Conservation (phyloP, 306 rosid genomes). For the Comarum palustre region DNA sequence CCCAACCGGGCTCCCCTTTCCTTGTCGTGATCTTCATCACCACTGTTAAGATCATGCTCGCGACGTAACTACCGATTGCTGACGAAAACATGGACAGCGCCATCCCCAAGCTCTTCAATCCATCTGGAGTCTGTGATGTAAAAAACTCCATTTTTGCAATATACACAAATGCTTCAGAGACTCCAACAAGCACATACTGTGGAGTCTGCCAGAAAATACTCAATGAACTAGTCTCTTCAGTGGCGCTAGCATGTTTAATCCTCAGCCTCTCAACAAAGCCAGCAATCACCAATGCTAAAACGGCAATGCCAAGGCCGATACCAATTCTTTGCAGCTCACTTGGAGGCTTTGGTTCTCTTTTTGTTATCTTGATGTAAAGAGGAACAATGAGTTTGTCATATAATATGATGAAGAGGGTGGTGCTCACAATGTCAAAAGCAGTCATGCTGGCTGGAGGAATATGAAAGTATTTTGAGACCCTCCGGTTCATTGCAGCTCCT, state of each 20-base stretch:
- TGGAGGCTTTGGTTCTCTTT: conserved; percentile 39
- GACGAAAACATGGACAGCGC: conserved; percentile 53
- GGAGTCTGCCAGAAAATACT: conserved; percentile 67
- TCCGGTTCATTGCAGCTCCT: conserved; percentile 53
- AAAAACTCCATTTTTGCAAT: conserved; percentile 64
- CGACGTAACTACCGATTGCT: conserved; percentile 54
- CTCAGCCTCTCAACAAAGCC: conserved; percentile 47
- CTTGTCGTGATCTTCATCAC: conserved; percentile 44
- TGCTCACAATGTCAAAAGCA: conserved; percentile 52
- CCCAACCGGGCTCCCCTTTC: conserved; percentile 50
- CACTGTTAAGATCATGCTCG: conserved; percentile 42
- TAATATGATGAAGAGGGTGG: conserved; percentile 43
- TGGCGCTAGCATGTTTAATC: conserved; percentile 21
- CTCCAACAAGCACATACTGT: conserved; percentile 52
- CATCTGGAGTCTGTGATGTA: conserved; percentile 47
- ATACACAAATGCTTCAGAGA: conserved; percentile 48
- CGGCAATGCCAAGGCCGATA: conserved; percentile 41
- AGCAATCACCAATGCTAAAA: conserved; percentile 43
- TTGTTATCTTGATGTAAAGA: conserved; percentile 29
- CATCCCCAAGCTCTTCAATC: conserved; percentile 55
- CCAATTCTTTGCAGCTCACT: conserved; percentile 49
- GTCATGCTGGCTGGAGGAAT: conserved; percentile 69
- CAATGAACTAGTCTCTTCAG: conserved; percentile 42
- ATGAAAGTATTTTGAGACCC: conserved; percentile 32
- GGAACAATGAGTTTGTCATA: conserved; percentile 42